Evolutionary conservation across 306 rosid genomes (phyloP), one percentile per base, ranked within the genome.

Genomic region (Quercus alba): DNA sequence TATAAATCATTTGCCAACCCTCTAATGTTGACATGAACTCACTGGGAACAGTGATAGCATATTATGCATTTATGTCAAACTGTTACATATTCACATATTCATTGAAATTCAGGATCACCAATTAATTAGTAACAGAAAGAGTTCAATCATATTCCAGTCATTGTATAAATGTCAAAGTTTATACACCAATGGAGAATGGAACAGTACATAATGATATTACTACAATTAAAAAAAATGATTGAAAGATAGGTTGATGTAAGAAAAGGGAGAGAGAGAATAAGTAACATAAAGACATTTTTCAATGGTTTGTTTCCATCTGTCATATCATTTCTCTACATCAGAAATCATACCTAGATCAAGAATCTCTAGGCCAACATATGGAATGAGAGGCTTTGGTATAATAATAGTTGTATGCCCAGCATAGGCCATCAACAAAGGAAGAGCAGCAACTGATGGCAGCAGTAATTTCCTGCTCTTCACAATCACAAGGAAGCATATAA

Each of bases 321-420:
- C 52, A 18, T 3, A 2, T 20, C 21, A 57, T 18, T 49, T 55
- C 21, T 25, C 6, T 8, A 62, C 55, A 17, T 19, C 72, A 77
- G 33, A 73, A 86, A 67, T 70, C 88, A 80, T 89, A 95, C 99
- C 99, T 73, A 93, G 93, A 84, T 93, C 94, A 85, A 90, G 85
- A 85, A 95, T 41, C 77, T 90, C 92, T 70, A 89, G 72, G 33
- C 97, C 99, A 31, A 90, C 77, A 69, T 90, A 88, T 58, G 94
- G 91, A 55, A 86, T 87, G 46, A 95, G 95, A 81, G 98, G 99
- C 84, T 95, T 95, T 17, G 99, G 99, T 80, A 95, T 87, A 80
- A 95, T 55, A 77, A 95, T 95, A 75, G 97, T 93, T 57, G 99
- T 95, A 84, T 95, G 99, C 84, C 99, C 99, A 82, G 98, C 98